Conservation (phyloP, 2,329 filamentous ascomycete genomes). For the Ophiocordyceps camponoti-floridani region DNA sequence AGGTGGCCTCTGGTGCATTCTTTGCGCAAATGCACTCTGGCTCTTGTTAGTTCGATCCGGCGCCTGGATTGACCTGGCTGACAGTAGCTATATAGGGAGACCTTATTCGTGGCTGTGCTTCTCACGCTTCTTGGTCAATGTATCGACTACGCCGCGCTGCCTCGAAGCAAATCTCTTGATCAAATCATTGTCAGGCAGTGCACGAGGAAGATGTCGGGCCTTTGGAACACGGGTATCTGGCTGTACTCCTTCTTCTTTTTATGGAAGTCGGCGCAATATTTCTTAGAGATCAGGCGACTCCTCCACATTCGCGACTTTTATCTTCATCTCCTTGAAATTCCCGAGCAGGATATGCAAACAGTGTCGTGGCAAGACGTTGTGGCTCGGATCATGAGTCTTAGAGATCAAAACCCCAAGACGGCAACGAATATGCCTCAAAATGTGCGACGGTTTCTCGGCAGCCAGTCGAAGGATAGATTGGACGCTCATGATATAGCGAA, state of each 20-base stretch:
- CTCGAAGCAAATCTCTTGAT: constrained; percentile 37
- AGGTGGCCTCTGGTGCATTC: constrained; percentile 71
- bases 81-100: constrained; percentile 41
- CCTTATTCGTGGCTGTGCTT: constrained; percentile 66
- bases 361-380: constrained; percentile 90
- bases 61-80: not conserved
- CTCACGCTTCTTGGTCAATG: constrained; percentile 74
- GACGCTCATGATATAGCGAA: constrained; percentile 97
- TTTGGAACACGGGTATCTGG: constrained; percentile 68
- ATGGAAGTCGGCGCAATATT: constrained; percentile 57
- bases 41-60: constrained; percentile 40
- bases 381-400: constrained; percentile 62
- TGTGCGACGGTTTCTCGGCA: constrained; percentile 46
- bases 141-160: constrained; percentile 62
- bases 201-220: constrained; percentile 53
- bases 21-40: constrained; percentile 53
- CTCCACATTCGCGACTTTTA: constrained; percentile 74
- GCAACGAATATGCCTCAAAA: constrained; percentile 33
- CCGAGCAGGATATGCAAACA: constrained; percentile 73
- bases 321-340: constrained; percentile 63
- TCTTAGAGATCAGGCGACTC: constrained; percentile 56
- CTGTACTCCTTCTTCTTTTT: constrained; percentile 74
- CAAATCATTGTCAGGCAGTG: constrained; percentile 53
- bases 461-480: constrained; percentile 80
- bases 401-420: constrained; percentile 76